phyloP scores from a whole-genome alignment of 495 filamentous ascomycete species.

The Lophium mytilinum region DNA sequence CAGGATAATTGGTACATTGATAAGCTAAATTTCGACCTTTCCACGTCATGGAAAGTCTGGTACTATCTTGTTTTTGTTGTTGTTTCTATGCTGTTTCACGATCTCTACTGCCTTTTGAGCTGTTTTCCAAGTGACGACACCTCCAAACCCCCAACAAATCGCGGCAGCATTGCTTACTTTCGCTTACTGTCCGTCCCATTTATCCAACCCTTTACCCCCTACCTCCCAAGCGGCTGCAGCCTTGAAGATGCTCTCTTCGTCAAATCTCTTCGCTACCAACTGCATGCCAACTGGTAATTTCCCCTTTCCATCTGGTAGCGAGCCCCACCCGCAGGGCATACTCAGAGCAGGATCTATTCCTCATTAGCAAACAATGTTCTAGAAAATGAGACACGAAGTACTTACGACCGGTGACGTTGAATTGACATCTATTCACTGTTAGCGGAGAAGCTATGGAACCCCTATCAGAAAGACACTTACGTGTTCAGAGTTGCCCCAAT shows the following conservation, averaged over 20 bases:
- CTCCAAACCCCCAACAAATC: too few relatives aligned
- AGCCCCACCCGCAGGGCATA: slow-evolving; percentile 14
- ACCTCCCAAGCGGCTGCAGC: slow-evolving; percentile 13
- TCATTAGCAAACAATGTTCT: not conserved
- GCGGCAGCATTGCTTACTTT: not conserved
- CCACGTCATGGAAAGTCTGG: too few relatives aligned
- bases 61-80: too few relatives aligned
- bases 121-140: too few relatives aligned
- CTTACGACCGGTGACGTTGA: slow-evolving; percentile 16
- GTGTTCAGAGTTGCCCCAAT: slow-evolving; percentile 16
- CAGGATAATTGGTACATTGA: too few relatives aligned
- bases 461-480: too few relatives aligned
- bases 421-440: slow-evolving; percentile 1
- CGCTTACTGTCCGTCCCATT: slow-evolving; percentile 9
- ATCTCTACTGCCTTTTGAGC: too few relatives aligned
- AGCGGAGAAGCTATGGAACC: too few relatives aligned
- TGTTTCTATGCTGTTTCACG: too few relatives aligned
- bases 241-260: slow-evolving; percentile 13
- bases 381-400: not conserved
- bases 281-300: slow-evolving; percentile 16
- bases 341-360: slow-evolving; percentile 8
- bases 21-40: too few relatives aligned
- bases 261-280: slow-evolving; percentile 12
- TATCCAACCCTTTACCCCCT: slow-evolving; percentile 6
- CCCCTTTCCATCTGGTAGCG: slow-evolving; percentile 1